Base-by-base conservation (phyloP, 139 green algal species). In the Protoeuglena noctilucae region DNA sequence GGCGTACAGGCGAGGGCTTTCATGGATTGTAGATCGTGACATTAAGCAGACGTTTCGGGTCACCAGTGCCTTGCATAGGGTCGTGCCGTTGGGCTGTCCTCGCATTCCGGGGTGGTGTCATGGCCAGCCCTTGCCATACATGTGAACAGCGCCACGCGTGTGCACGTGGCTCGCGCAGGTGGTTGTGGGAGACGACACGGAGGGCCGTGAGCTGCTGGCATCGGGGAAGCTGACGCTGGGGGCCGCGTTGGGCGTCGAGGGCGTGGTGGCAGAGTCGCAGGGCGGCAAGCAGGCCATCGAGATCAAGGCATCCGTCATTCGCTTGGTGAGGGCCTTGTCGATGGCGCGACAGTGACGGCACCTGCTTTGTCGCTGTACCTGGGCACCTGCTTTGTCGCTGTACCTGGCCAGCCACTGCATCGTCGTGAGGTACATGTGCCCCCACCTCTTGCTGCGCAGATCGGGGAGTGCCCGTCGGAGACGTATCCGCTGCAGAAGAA, bases 401-500 rank as follows among this genome's bases (percentile, higher is more conserved):
- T n/a, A 43, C 34, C 34, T 12, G 9, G 34, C 34, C 34, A 7
- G 34, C 34, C 34, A 43, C 9, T 12, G 34, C 34, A 12, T 19
- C 9, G 9, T 7, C 34, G 34, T 19, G 34, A 7, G 34, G 9
- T 43, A 43, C 34, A n/a, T n/a, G n/a, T n/a, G n/a, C 9, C 34
- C 34, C 12, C 34, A 12, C 34, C 34, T 43, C 9, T 7, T 43
- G 9, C 9, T 43, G 34, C 34, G 34, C 34, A 12, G 12, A n/a
- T n/a, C 34, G 34, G 34, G 9, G 9, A 7, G 34, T 12, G 12
- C 34, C 9, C 34, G 34, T 43, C 34, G 34, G 61, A 54, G 2
- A 79, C 67, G 14, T 99, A 98, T 71, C 87, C 92, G 6, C 84
- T 99, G 48, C 83, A 86, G 25, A 93, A 93, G 69, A 98, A 94